phyloP scores from a whole-genome alignment of 1,284 basidiomycete genomes.

The Leccinum pallidistipes region DNA sequence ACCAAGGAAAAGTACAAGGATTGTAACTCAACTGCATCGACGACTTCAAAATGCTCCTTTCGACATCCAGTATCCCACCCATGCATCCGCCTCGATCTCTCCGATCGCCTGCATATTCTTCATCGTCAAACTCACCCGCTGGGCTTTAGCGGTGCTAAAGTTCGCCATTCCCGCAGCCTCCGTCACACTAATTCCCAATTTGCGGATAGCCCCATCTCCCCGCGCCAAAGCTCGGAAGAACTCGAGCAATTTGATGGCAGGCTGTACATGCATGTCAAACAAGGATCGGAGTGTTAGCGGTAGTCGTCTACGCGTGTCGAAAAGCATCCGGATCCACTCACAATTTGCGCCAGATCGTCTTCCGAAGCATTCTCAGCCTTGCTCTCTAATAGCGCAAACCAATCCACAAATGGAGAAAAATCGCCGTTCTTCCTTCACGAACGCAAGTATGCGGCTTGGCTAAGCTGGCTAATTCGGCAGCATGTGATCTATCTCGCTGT shows the following conservation, averaged over 20 bases:
- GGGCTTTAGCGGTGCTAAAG: not conserved
- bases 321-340: not conserved
- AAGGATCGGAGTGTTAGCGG: not conserved
- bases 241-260: not conserved
- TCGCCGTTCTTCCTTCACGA: too few relatives aligned
- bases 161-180: not conserved
- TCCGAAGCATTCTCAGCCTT: not conserved
- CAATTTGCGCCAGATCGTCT: not conserved
- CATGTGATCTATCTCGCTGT: slow-evolving; percentile 21
- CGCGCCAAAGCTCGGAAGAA: not conserved
- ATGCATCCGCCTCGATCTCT: not conserved
- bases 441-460: not conserved
- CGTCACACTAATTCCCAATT: not conserved
- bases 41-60: slow-evolving; percentile 6
- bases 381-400: not conserved
- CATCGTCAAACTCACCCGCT: not conserved
- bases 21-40: not conserved
- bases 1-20: not conserved
- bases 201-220: not conserved
- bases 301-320: not conserved
- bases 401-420: not conserved
- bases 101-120: not conserved
- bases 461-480: slow-evolving; percentile 20
- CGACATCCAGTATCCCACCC: not conserved
- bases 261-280: not conserved